Percentiles rank a stretch among this genome's conserved stretches.
Conservation (phyloP, 306 rosid species). For the Begonia fuchsioides region DNA sequence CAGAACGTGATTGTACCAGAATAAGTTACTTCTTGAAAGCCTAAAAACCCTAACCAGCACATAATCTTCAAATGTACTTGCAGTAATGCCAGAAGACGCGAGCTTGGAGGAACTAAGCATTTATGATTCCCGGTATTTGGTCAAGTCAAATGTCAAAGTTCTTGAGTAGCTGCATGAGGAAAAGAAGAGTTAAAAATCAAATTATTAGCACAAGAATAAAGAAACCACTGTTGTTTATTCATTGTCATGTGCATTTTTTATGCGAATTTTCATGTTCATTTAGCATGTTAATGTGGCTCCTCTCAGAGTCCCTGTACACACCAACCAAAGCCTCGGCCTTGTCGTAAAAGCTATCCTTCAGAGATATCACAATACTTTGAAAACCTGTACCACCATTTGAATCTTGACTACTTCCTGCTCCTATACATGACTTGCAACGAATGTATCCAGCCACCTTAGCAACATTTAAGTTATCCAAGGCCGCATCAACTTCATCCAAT, state of each 20-base stretch:
- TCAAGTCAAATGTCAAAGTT: conserved; percentile 81
- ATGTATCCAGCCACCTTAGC: conserved; percentile 96
- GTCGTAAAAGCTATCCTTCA: conserved; percentile 84
- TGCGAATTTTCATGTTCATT: too few species aligned
- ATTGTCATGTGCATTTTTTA: too few species aligned
- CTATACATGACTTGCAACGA: conserved; percentile 84
- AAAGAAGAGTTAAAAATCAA: conserved; percentile 1
- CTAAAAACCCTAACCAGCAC: too few species aligned
- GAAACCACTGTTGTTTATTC: too few species aligned
- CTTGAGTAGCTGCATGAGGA: conserved; percentile 65
- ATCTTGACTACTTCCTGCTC: conserved; percentile 60
- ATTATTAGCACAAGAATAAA: too few species aligned
- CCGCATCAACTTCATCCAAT: conserved; percentile 99
- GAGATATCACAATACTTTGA: conserved; percentile 92
- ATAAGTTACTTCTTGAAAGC: too few species aligned
- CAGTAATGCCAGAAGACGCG: neutral
- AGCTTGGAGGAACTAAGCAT: conserved; percentile 5
- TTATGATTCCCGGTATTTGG: conserved; percentile 62
- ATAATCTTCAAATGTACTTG: neutral
- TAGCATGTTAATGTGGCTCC: conserved; percentile 15
- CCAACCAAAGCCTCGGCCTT: conserved; percentile 90
- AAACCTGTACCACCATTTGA: conserved; percentile 65
- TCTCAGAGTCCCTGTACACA: conserved; percentile 67
- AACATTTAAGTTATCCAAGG: conserved; percentile 92
- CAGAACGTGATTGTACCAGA: too few species aligned